Evolutionary conservation across 108 stramenopile genomes (phyloP), one percentile per base, ranked within the genome.

Genomic region (Pelagomonas calceolata): DNA sequence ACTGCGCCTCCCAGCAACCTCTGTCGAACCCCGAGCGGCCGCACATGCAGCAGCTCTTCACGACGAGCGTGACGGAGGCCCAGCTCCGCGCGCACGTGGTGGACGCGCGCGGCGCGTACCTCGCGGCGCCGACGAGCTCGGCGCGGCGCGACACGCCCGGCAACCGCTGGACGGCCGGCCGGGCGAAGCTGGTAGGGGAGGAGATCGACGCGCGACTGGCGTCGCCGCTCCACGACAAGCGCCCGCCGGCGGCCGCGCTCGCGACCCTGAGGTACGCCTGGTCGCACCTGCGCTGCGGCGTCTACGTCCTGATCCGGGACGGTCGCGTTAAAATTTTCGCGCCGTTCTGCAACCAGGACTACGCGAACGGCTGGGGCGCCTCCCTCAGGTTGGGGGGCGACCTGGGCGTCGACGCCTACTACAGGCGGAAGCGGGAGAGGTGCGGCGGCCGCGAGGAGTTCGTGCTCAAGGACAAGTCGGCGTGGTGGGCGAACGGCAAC

Each of bases 401-500:
- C 51, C 86, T 84, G 51, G 80, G 87, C n/a, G 68, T 94, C 32
- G 88, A 85, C 64, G 78, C 85, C 17, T 97, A 97, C 76, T 97
- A 93, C 82, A 71, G 71, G 14, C 65, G 86, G 69, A 97, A 97
- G 79, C 78, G 76, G 34, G 90, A 86, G 29, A 63, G 83, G 67
- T 91, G 87, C 75, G 65, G 34, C 51, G 4, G 1, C 21, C 90
- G 95, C n/a, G 80, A 91, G 75, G 95, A 96, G 79, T 88, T 94
- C 45, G 32, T 32, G 31, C 46, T 45, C 10, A 4, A 30, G 32
- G 15, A 37, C 37, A 72, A 44, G 67, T 14, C 34, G 26, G 89
- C 92, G 68, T 99, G 98, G 98, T 99, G 98, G 98, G 98, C 98
- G 36, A 99, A 99, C 78, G 98, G 98, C 9, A 99, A 99, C 73